Conservation (phyloP, 805 yeast genomes). For the Starmera caribaea region DNA sequence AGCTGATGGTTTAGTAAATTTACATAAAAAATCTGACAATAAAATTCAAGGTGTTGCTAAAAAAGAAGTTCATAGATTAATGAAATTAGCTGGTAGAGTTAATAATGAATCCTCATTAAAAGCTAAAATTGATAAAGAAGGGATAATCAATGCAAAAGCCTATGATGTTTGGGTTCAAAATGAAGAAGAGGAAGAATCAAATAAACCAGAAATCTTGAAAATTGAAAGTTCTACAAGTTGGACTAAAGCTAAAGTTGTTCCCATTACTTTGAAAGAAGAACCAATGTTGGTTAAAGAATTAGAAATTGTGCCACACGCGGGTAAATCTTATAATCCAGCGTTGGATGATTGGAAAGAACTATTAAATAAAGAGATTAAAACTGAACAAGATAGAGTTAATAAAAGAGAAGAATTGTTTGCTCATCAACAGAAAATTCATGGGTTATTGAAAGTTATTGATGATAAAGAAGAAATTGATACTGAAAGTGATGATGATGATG, state of each 20-base stretch:
- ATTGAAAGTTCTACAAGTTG: conserved; percentile 33
- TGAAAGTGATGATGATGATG: conserved; percentile 22
- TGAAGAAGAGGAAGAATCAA: conserved; percentile 12
- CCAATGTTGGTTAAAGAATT: conserved; percentile 47
- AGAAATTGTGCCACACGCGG: conserved; percentile 60
- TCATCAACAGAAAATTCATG: conserved; percentile 53
- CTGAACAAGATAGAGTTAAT: conserved; percentile 60
- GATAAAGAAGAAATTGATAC: conserved; percentile 44
- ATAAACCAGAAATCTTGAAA: conserved; percentile 22
- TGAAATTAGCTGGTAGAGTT: conserved; percentile 70
- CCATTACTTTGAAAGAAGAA: conserved; percentile 40
- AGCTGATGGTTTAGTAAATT: conserved; percentile 48
- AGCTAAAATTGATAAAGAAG: conserved; percentile 54
- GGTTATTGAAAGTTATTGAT: conserved; percentile 52
- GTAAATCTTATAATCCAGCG: conserved; percentile 90
- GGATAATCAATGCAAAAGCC: conserved; percentile 40
- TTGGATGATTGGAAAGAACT: conserved; percentile 72
- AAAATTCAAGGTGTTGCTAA: conserved; percentile 54
- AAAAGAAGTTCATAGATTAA: conserved; percentile 51
- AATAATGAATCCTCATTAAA: conserved; percentile 42
- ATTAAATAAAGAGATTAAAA: conserved; percentile 53
- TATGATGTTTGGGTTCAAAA: conserved; percentile 60
- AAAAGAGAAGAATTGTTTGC: conserved; percentile 51
- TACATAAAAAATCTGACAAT: conserved; percentile 27
- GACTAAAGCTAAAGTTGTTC: conserved; percentile 43